Conservation (phyloP, 2,329 filamentous ascomycete genomes). For the Claviceps africana region DNA sequence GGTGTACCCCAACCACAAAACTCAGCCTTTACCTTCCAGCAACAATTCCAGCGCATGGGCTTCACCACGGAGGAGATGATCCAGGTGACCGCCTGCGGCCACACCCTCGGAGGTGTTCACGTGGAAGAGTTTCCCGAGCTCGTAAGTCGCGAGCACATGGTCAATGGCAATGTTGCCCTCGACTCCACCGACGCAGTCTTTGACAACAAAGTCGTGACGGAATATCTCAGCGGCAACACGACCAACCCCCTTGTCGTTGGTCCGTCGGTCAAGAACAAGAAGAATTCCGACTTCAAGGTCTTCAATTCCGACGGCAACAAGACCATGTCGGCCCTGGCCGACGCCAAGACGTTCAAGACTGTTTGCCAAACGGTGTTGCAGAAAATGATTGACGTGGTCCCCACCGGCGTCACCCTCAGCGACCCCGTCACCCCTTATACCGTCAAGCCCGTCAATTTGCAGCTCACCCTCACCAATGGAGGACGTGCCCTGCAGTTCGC, state of each 20-base stretch:
- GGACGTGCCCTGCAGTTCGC: conserved; percentile 34
- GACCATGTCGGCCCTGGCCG: conserved; percentile 35
- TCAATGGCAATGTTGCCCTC: conserved; percentile 30
- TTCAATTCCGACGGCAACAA: conserved; percentile 41
- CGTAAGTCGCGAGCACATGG: conserved; percentile 27
- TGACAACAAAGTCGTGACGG: conserved; percentile 42
- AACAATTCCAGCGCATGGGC: conserved; percentile 44
- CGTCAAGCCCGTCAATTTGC: conserved; percentile 44
- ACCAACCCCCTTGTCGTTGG: conserved; percentile 42
- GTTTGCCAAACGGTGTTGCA: conserved; percentile 38
- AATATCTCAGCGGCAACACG: conserved; percentile 41
- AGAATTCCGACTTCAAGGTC: conserved; percentile 41
- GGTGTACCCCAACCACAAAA: conserved; percentile 47
- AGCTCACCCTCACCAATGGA: conserved; percentile 36
- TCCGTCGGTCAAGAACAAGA: conserved; percentile 26
- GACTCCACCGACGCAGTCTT: conserved; percentile 35
- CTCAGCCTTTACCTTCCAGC: conserved; percentile 32
- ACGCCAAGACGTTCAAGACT: conserved; percentile 28
- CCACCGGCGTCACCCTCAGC: conserved; percentile 33
- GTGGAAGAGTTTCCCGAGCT: conserved; percentile 37
- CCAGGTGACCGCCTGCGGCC: conserved; percentile 44
- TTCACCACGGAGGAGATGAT: conserved; percentile 45
- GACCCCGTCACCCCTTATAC: conserved; percentile 40
- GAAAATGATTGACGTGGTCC: conserved; percentile 49
- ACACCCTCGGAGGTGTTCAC: conserved; percentile 48